Base-by-base conservation (phyloP, 208 protist genomes). In the Phytomonas sp. region DNA sequence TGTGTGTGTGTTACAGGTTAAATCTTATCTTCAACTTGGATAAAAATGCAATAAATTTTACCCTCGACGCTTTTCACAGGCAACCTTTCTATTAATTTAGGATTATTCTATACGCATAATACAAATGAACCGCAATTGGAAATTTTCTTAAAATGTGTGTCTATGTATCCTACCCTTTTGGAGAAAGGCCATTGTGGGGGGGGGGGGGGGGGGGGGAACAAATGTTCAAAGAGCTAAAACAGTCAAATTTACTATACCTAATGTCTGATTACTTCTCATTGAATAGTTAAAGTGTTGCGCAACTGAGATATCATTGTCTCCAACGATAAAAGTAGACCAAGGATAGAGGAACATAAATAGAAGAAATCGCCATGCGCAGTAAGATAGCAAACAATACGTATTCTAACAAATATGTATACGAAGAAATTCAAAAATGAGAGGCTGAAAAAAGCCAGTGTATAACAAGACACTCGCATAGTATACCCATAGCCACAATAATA, bases 371-470 rank as follows among this genome's bases (percentile, higher is more conserved):
- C 31, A 26, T 37, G 17, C 60, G 28, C 60, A 37, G n/a, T 37
- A 33, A 64, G 31, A 64, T 17, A 64, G 31, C 29, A 64, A 32
- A 64, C 7, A 64, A 64, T 64, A 64, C 11, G 60, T 23, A 64
- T n/a, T 32, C 60, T 37, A 20, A 33, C 26, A 32, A 9, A 64
- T 64, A 26, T 64, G 32, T 64, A 64, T 37, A 64, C 28, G 60
- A 64, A 64, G 4, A 37, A 32, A 64, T 37, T 37, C 20, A 33
- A 32, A 33, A 32, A 64, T 64, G 2, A 32, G 33, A 13, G 32
- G 17, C 6, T 37, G 32, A 30, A 62, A 30, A 32, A 64, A 37
- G 23, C 28, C 26, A 32, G 28, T 37, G 32, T 9, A 37, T 6
- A 37, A 32, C 6, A 7, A 37, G 15, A 26, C 8, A 37, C 60